These are phyloP conservation scores for Escovopsis sp. DNA, from an alignment of 2,329 filamentous ascomycete species.

Conservation along the genomic window DNA sequence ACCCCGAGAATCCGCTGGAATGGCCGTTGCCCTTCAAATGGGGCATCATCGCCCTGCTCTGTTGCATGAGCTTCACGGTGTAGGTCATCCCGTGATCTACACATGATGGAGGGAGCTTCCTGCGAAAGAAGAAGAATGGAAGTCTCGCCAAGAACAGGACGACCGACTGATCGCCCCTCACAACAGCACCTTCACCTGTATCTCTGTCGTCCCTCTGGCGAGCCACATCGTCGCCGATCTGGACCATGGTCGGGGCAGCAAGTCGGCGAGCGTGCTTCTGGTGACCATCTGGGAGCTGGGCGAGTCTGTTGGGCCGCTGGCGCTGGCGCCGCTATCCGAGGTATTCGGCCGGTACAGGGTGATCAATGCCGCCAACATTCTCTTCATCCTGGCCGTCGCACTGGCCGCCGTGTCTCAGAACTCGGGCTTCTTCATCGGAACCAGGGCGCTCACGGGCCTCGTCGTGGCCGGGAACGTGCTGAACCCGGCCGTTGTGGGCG, in stretches of 20 bases:
- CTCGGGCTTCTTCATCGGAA: conserved; percentile 32
- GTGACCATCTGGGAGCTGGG: conserved; percentile 60
- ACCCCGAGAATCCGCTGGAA: conserved; percentile 29
- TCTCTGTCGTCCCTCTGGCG: conserved; percentile 39
- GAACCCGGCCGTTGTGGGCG: conserved; percentile 48
- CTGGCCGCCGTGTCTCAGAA: conserved; percentile 30
- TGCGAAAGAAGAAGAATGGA: neutral
- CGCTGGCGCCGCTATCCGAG: conserved; percentile 50
- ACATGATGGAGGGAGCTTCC: neutral
- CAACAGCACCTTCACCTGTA: conserved; percentile 41
- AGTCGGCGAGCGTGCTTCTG: conserved; percentile 41
- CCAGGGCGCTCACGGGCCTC: conserved; percentile 44
- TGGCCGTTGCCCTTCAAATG: conserved; percentile 40
- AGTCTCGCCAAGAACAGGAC: neutral
- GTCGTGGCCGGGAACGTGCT: conserved; percentile 51
- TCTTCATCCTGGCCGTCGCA: conserved; percentile 35
- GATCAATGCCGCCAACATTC: conserved; percentile 35
- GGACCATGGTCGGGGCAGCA: conserved; percentile 22
- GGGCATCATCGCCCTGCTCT: conserved; percentile 36
- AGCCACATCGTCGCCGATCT: conserved; percentile 35
- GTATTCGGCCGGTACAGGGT: conserved; percentile 41
- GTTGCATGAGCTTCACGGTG: conserved; percentile 42
- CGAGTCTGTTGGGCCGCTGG: conserved; percentile 43
- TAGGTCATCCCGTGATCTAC: conserved; percentile 16
- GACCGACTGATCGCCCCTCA: neutral